Evolutionary conservation across 1,139 yeast genomes (phyloP).

Genomic region (Tardiomyces digboiensis): DNA sequence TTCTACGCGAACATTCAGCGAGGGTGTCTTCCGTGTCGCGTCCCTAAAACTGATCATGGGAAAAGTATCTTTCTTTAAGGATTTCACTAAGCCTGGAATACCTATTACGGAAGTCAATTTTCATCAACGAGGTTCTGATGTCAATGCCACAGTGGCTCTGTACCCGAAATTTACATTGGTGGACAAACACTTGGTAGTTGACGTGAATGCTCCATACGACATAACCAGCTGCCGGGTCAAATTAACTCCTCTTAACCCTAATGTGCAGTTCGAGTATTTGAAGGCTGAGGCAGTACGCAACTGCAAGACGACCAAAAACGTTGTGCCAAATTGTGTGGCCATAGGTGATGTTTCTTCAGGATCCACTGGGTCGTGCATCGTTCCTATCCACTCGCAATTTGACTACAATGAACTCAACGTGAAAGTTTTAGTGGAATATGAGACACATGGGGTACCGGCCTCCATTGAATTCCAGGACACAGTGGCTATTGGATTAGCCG

Average conservation of each 20-base stretch:
- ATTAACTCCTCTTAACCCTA: neutral
- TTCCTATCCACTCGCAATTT: conserved; percentile 12
- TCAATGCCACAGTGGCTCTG: neutral
- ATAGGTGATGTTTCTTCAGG: conserved; percentile 1
- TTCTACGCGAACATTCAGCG: conserved; percentile 2
- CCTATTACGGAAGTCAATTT: neutral
- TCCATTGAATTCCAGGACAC: conserved; percentile 18
- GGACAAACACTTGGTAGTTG: neutral
- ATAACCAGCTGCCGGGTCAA: neutral
- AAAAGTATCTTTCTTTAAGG: conserved; percentile 4
- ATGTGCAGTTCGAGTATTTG: neutral
- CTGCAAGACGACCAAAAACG: neutral
- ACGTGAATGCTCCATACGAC: neutral
- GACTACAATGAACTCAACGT: conserved; percentile 17
- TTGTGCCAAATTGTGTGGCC: neutral
- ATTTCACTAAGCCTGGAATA: conserved; percentile 2
- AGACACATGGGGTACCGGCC: conserved; percentile 13
- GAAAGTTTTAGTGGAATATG: conserved; percentile 27
- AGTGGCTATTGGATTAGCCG: conserved; percentile 48
- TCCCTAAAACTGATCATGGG: conserved; percentile 2
- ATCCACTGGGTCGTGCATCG: conserved; percentile 5
- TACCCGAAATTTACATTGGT: neutral
- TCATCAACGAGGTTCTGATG: neutral
- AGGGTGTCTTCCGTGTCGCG: conserved; percentile 6
- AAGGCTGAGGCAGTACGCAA: neutral